Conservation (phyloP, 2,329 filamentous ascomycete genomes). For the Verticillium alfalfae region DNA sequence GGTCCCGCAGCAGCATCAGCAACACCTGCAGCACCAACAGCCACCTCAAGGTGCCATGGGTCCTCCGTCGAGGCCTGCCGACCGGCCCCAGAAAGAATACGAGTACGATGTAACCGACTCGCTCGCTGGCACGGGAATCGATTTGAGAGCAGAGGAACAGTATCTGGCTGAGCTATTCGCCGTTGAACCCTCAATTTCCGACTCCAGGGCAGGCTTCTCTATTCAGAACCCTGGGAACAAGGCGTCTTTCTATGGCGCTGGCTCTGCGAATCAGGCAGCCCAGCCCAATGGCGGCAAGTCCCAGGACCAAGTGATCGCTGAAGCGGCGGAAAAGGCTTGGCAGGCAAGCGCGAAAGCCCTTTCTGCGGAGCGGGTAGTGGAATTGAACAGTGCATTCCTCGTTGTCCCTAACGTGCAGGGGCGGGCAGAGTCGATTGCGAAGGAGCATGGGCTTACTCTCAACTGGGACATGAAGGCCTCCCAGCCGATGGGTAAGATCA, state of each 20-base stretch:
- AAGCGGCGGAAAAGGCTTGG: conserved; percentile 62
- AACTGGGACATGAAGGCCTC: conserved; percentile 50
- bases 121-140: conserved; percentile 77
- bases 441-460: conserved; percentile 50
- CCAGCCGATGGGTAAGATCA: conserved; percentile 40
- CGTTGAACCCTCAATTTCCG: conserved; percentile 32
- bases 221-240: conserved; percentile 51
- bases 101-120: conserved; percentile 78
- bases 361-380: conserved; percentile 57
- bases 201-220: conserved; percentile 48
- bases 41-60: conserved; percentile 42
- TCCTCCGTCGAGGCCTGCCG: conserved; percentile 55
- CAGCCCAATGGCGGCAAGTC: conserved; percentile 35
- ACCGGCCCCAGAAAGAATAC: conserved; percentile 56
- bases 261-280: conserved; percentile 59
- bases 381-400: conserved; percentile 70
- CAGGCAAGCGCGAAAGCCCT: conserved; percentile 57
- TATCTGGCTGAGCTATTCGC: conserved; percentile 66
- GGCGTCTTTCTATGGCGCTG: conserved; percentile 58
- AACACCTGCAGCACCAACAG: conserved; percentile 11
- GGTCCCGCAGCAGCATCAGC: background rate
- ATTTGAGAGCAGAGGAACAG: conserved; percentile 81
- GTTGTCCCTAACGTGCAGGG: conserved; percentile 55
- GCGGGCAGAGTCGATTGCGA: conserved; percentile 52
- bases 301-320: conserved; percentile 61